Evolutionary conservation across 192 early-diverging fungal species (phyloP), one percentile per base, ranked within the genome.

Genomic region (Umbelopsis vinacea): DNA sequence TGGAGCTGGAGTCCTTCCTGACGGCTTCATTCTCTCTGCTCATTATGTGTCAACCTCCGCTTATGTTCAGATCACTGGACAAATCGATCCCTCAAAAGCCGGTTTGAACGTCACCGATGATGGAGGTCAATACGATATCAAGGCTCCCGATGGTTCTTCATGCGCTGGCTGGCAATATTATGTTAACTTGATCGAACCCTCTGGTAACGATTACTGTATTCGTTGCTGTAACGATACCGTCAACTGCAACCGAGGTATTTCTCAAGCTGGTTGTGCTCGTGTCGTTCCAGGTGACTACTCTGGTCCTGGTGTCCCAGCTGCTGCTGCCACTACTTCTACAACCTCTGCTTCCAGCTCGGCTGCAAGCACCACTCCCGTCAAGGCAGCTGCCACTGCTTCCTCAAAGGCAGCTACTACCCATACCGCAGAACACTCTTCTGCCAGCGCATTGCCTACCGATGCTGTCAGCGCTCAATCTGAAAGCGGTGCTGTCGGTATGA

Each of bases 51-150:
- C 66, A 0, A 53, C 46, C 6, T 69, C 75, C 15, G 52, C 15
- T 0, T 87, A 82, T 21, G 82, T 87, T 11, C 86, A 87, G 69
- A 71, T 85, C 35, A 87, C 86, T 17, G 86, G 86, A 37, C 75
- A 74, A 21, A 85, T 87, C 12, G 76, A 87, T 54, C 66, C 69
- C 19, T 33, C 54, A 15, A 80, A 78, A 52, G 83, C 75, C n/a
- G 73, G 73, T 10, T 68, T 85, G 19, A 68, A 71, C 6, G 5
- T 50, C 9, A 75, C 47, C 23, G 86, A 87, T 60, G 81, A 79
- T n/a, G 86, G 86, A 26, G 86, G 86, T 68, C 86, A 85, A 67
- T 81, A 81, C 22, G 86, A 87, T 77, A 52, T 72, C 5, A 52
- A 71, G 4, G 81, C 86, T 4, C 86, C 86, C 45, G 54, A 60